These are phyloP conservation scores for Cadophora malorum DNA, from an alignment of 2,329 filamentous ascomycete species.

Conservation along the genomic window DNA sequence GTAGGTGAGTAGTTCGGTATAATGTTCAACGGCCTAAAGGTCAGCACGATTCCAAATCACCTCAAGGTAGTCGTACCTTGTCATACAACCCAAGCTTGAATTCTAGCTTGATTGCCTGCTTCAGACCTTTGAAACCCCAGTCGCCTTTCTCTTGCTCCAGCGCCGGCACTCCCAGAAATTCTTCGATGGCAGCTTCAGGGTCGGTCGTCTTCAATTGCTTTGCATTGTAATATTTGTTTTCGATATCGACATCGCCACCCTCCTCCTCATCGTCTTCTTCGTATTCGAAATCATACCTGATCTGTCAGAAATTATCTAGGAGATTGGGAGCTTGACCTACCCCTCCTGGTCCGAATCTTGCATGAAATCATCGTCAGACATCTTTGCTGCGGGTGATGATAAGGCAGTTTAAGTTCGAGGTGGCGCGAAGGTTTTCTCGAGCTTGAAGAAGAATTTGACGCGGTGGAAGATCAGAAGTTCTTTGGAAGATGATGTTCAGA, in stretches of 20 bases:
- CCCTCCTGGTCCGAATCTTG: conserved; percentile 89
- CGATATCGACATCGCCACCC: conserved; percentile 88
- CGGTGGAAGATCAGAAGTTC: not conserved
- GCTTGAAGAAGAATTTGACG: not conserved
- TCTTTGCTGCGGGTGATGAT: conserved; percentile 40
- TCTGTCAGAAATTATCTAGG: conserved; percentile 32
- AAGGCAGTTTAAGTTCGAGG: not conserved
- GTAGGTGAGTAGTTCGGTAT: conserved; percentile 93
- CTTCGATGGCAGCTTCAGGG: conserved; percentile 85
- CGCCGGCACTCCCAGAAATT: conserved; percentile 87
- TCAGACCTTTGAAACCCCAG: conserved; percentile 98
- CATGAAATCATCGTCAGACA: conserved; percentile 85
- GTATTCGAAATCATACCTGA: conserved; percentile 93
- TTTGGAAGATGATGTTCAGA: conserved; percentile 2
- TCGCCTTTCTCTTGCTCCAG: conserved; percentile 92
- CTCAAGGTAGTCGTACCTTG: conserved; percentile 59
- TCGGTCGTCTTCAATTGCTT: conserved; percentile 93
- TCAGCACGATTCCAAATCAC: conserved; percentile 21
- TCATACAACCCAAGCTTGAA: conserved; percentile 91
- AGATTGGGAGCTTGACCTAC: conserved; percentile 53
- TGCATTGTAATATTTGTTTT: conserved; percentile 99
- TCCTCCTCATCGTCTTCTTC: conserved; percentile 90
- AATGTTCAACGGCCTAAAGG: conserved; percentile 83
- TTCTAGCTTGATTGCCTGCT: conserved; percentile 97
- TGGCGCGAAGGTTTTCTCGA: not conserved